Evolutionary conservation across 2,329 filamentous ascomycete species (phyloP), one percentile per base, ranked within the genome.

Genomic region (Neofusicoccum sp.): DNA sequence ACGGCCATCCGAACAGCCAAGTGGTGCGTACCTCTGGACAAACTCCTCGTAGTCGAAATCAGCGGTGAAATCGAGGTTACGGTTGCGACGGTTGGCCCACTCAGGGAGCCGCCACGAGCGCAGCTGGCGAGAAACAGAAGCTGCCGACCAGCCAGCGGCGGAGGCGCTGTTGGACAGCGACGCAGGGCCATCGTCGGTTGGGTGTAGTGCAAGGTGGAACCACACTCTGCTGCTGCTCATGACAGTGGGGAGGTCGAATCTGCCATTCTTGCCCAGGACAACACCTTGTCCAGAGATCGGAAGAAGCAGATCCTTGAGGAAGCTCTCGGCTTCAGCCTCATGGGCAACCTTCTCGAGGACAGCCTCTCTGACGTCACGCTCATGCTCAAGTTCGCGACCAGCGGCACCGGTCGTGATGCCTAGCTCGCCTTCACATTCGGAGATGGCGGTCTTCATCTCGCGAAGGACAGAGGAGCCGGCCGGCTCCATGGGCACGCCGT

Each of bases 31-130:
- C 45, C 95, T 87, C 67, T 88, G 86, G 20, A 87, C 84, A 68
- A 99, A 98, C 73, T 99, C 95, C 14, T 96, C 91, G 4, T 93
- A 80, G 69, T 99, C 95, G 67, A 98, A 99, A 70, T 99, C 95
- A 1, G 93, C 91, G 0, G 95, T 99, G 75, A 96, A 99, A 72
- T 99, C 95, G 2, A 98, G 85, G 68, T 89, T 87, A 72, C 91
- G 91, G 73, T 93, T 96, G 53, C 95, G 86, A 60, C 93, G 87
- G 71, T 98, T 99, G 1, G 93, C 91, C 95, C 95, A 99, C 74
- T 99, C 95, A 0, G 95, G 89, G 14, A 99, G 80, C 69, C 95
- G 86, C 93, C 95, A 99, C 2, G 92, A 86, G 16, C 95, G 90
- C 16, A 99, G 84, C 74, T 99, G 95, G 61, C 92, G 88, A 2